Percentiles rank a stretch among this genome's conserved stretches.
Evolutionary conservation across 768 basidiomycete species (phyloP).

Genomic region (Kwoniella botswanensis): DNA sequence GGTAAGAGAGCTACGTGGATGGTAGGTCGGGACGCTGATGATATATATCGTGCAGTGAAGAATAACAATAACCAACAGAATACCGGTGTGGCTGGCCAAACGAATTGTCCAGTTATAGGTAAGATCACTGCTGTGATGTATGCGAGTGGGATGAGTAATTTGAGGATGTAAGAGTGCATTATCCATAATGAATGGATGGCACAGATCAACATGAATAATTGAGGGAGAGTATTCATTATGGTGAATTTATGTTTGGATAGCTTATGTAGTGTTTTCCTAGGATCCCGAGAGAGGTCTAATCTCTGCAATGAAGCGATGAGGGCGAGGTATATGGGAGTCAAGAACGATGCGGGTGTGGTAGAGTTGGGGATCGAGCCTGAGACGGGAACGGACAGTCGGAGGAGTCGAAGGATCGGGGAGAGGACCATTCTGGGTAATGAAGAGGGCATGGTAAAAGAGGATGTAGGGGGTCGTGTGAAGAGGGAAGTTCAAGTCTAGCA

Average conservation of each 20-base stretch:
- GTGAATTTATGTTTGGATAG: slow-evolving; percentile 49
- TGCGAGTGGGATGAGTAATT: slow-evolving; percentile 75
- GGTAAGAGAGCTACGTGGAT: slow-evolving; percentile 93
- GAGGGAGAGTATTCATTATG: slow-evolving; percentile 63
- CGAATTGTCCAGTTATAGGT: slow-evolving; percentile 87
- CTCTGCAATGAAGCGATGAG: slow-evolving; percentile 48
- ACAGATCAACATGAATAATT: slow-evolving; percentile 81
- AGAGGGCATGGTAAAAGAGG: slow-evolving; percentile 9
- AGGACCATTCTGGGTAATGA: slow-evolving; percentile 40
- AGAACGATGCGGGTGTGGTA: slow-evolving; percentile 26
- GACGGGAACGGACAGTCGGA: slow-evolving; percentile 29
- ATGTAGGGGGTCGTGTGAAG: neutral
- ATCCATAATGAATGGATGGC: slow-evolving; percentile 88
- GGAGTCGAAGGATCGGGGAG: slow-evolving; percentile 29
- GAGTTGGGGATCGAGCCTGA: slow-evolving; percentile 30
- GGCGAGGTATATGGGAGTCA: slow-evolving; percentile 41
- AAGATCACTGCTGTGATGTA: slow-evolving; percentile 74
- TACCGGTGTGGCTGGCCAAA: slow-evolving; percentile 81
- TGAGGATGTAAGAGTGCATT: slow-evolving; percentile 61
- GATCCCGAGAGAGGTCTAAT: slow-evolving; percentile 49
- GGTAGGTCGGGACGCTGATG: slow-evolving; percentile 71
- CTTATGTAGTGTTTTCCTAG: slow-evolving; percentile 43
- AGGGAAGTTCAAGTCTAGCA: neutral
- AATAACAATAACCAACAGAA: slow-evolving; percentile 84
- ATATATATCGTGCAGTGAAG: slow-evolving; percentile 86